Conservation (phyloP, 139 green algal species). For the Haematococcus sp. region DNA sequence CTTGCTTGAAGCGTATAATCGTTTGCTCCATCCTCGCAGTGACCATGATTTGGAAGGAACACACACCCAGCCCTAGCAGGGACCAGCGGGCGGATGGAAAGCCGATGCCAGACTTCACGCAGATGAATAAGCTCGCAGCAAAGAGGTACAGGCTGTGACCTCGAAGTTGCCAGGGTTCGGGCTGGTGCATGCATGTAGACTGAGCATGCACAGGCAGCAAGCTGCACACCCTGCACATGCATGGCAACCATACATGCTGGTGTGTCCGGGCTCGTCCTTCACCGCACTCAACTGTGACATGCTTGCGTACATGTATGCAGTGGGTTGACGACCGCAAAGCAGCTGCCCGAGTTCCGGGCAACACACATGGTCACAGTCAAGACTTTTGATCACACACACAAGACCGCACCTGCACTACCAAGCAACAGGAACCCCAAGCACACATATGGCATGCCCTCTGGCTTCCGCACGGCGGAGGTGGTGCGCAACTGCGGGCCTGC, state of each 20-base stretch:
- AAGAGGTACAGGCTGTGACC: background rate
- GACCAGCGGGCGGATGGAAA: background rate
- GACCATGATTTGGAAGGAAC: constrained; percentile 37
- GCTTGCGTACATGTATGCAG: no score
- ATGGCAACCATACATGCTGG: no score
- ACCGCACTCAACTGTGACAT: no score
- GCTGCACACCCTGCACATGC: no score
- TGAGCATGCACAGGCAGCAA: no score
- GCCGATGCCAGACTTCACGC: constrained; percentile 11
- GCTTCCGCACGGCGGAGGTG: constrained; percentile 26
- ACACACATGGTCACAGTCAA: constrained; percentile 28
- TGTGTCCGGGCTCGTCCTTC: no score
- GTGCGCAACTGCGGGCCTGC: constrained; percentile 24
- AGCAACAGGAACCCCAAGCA: constrained; percentile 7
- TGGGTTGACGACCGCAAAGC: constrained; percentile 39
- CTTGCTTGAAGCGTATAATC: background rate
- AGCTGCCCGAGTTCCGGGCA: constrained; percentile 32
- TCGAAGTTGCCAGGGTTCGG: no score
- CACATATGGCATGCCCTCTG: constrained; percentile 33
- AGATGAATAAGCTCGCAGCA: constrained; percentile 3
- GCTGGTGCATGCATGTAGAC: no score
- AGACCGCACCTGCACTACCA: constrained; percentile 16
- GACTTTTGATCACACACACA: constrained; percentile 1
- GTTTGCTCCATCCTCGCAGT: constrained; percentile 16
- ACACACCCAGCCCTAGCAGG: constrained; percentile 4